Conservation (phyloP, 371 early-diverging fungal genomes). For the Lichtheimia corymbifera region DNA sequence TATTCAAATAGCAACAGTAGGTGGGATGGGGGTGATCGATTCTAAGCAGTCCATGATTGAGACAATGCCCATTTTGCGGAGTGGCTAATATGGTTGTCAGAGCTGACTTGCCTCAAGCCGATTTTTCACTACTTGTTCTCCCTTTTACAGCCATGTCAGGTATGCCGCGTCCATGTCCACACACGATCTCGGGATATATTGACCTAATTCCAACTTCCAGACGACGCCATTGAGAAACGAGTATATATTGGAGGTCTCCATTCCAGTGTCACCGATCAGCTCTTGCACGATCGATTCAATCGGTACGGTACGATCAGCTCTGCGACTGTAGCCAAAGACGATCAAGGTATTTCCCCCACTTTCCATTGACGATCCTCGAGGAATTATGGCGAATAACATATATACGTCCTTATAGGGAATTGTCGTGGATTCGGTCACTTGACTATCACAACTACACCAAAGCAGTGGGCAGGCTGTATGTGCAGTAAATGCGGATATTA, state of each 20-base stretch:
- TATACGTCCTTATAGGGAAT: conserved; percentile 23
- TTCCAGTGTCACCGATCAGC: conserved; percentile 53
- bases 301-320: conserved; percentile 66
- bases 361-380: no score
- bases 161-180: neutral
- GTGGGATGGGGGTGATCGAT: no score
- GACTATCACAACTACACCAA: conserved; percentile 63
- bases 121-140: no score
- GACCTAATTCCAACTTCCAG: conserved; percentile 6
- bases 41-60: no score
- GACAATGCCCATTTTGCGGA: no score
- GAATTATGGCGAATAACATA: no score
- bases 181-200: neutral
- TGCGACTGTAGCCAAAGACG: conserved; percentile 54
- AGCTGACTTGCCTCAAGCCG: no score
- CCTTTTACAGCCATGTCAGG: neutral
- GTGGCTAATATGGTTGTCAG: no score
- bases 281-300: conserved; percentile 66
- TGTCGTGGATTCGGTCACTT: conserved; percentile 80
- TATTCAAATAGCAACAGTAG: no score
- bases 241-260: conserved; percentile 79
- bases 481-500: no score
- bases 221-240: conserved; percentile 52
- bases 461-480: conserved; percentile 65
- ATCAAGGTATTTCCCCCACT: conserved; percentile 24